A percentile compares a stretch with the other conserved stretches of the same genome.
phyloP scores from a whole-genome alignment of 192 early-diverging fungal species.

The Helicostylum pulchrum region DNA sequence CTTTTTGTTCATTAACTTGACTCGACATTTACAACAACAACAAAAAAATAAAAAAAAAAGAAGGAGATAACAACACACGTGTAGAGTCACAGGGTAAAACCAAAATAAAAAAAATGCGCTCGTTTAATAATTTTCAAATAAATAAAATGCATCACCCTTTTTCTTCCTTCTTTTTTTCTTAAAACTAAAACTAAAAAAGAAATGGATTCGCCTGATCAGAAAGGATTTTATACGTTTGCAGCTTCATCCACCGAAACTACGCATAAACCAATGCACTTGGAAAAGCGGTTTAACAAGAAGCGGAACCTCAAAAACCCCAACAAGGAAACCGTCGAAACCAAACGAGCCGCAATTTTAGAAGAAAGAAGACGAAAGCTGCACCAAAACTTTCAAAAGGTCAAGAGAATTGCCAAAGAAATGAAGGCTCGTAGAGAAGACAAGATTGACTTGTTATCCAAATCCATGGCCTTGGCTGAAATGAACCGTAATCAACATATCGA shows the following conservation, averaged over 20 bases:
- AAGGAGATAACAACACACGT: background rate
- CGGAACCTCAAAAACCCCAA: conserved; percentile 4
- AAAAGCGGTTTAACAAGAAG: conserved; percentile 21
- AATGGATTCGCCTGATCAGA: conserved; percentile 10
- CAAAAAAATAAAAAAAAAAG: conserved; percentile 9
- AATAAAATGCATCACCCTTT: background rate
- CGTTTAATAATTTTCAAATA: background rate
- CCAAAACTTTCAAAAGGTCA: conserved; percentile 20
- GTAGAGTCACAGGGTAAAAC: background rate
- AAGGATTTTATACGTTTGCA: conserved; percentile 22
- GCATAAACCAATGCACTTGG: conserved; percentile 25
- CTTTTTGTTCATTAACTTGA: background rate
- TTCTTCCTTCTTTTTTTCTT: background rate
- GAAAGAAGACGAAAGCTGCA: conserved; percentile 14
- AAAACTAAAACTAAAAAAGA: no score
- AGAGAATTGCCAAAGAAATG: conserved; percentile 12
- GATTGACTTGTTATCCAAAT: background rate
- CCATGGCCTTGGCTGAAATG: conserved; percentile 15
- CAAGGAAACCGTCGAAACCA: conserved; percentile 15
- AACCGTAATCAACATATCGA: conserved; percentile 24
- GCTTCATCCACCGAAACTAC: conserved; percentile 18
- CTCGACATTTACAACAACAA: background rate
- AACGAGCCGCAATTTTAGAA: conserved; percentile 25
- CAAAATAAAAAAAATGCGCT: no score
- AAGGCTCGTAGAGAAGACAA: conserved; percentile 15